Conservation (phyloP, 495 filamentous ascomycete genomes). For the Neurospora sp. region DNA sequence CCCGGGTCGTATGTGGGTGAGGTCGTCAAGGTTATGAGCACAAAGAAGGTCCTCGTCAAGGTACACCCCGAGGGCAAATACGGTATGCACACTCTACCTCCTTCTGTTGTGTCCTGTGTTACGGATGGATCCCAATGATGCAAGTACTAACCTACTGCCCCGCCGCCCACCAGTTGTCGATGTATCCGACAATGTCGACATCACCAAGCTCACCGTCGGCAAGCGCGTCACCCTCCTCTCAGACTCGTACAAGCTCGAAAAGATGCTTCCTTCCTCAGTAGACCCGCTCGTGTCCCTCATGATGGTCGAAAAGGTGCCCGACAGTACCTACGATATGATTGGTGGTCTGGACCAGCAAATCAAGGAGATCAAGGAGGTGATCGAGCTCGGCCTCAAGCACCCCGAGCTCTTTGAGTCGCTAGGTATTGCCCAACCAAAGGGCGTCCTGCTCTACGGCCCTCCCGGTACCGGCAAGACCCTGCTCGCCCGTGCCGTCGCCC, state of each 20-base stretch:
- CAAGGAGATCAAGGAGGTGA: constrained; percentile 99
- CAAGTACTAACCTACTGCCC: constrained; percentile 1
- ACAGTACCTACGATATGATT: constrained; percentile 99
- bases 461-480: constrained; percentile 97
- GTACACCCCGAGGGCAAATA: constrained; percentile 99
- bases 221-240: constrained; percentile 95
- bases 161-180: constrained; percentile 99
- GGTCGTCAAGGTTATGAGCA: constrained; percentile 99
- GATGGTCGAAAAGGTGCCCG: constrained; percentile 99
- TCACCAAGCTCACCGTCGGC: constrained; percentile 88
- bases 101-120: background rate
- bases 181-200: constrained; percentile 87
- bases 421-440: constrained; percentile 96
- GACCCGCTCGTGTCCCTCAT: constrained; percentile 99
- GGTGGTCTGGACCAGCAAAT: constrained; percentile 98
- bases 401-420: constrained; percentile 98
- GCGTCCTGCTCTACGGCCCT: constrained; percentile 92
- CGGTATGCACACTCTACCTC: constrained; percentile 44
- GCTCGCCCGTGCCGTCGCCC: constrained; percentile 87
- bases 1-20: constrained; percentile 97
- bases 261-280: constrained; percentile 94
- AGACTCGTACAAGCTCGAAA: constrained; percentile 95
- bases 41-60: constrained; percentile 97
- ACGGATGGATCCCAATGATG: background rate
- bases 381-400: constrained; percentile 96